Conservation (phyloP, 768 basidiomycete species). For the Hericium rajendrae region DNA sequence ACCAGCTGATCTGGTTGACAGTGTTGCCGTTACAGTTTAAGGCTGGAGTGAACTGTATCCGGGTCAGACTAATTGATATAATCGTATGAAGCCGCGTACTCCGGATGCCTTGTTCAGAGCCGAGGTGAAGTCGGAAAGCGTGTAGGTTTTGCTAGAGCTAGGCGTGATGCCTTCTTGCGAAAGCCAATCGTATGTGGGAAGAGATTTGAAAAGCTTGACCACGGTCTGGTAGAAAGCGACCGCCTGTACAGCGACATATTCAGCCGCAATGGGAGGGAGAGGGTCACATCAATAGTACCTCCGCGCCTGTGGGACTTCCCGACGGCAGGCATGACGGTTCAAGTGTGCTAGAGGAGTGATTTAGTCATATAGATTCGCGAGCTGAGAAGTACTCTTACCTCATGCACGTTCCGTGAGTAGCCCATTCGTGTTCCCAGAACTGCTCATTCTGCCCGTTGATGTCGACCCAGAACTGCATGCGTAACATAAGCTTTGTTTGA, state of each 20-base stretch:
- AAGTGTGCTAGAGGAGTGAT: conserved; percentile 38
- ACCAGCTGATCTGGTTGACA: conserved; percentile 45
- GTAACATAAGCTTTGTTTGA: conserved; percentile 7
- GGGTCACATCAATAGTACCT: conserved; percentile 28
- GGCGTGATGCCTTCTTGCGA: conserved; percentile 66
- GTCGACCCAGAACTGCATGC: conserved; percentile 51
- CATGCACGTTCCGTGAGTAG: conserved; percentile 51
- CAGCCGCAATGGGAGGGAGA: not conserved
- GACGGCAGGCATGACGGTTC: conserved; percentile 46
- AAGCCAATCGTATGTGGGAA: conserved; percentile 72
- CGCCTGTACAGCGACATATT: conserved; percentile 30
- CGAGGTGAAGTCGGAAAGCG: conserved; percentile 39
- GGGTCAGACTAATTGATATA: not conserved
- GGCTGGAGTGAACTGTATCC: conserved; percentile 29
- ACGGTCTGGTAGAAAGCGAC: conserved; percentile 41
- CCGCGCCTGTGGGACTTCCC: conserved; percentile 50
- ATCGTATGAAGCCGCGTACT: conserved; percentile 21
- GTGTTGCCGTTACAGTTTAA: conserved; percentile 32
- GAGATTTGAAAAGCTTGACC: conserved; percentile 26
- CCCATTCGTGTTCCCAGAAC: conserved; percentile 77
- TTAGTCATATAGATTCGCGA: not conserved
- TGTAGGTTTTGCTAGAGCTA: conserved; percentile 44
- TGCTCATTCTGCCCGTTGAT: conserved; percentile 46
- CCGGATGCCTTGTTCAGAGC: conserved; percentile 49
- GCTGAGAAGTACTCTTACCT: not conserved